Percentiles rank a stretch among this genome's conserved stretches.
These are phyloP conservation scores for Perkinsus chesapeaki DNA, from an alignment of 169 alveolate species.

Conservation along the genomic window DNA sequence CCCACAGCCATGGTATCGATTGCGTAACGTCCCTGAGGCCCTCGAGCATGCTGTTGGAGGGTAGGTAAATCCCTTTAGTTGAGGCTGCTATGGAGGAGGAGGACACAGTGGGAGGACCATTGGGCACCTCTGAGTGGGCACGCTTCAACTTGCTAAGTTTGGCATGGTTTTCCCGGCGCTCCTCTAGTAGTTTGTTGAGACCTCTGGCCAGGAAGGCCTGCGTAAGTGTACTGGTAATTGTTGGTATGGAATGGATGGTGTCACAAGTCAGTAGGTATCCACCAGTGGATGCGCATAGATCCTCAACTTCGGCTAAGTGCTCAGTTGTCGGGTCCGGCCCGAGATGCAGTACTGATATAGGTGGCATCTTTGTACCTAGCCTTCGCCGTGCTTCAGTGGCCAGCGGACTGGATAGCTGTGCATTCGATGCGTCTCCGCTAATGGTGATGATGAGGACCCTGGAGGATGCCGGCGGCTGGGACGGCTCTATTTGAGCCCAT, in stretches of 20 bases:
- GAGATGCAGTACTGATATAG: not conserved
- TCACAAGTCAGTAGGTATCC: not conserved
- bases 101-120: not conserved
- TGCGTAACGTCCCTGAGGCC: not conserved
- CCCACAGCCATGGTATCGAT: not conserved
- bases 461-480: not conserved
- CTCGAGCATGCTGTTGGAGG: not conserved
- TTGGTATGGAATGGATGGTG: not conserved
- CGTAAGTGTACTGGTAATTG: not conserved
- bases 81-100: not conserved
- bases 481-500: not conserved
- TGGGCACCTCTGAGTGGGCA: not conserved
- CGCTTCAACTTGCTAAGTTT: not conserved
- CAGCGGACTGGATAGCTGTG: not conserved
- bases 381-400: not conserved
- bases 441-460: not conserved
- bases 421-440: not conserved
- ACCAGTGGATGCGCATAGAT: not conserved
- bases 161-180: not conserved
- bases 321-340: not conserved
- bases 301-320: not conserved
- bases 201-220: not conserved
- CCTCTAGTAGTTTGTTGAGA: not conserved
- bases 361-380: not conserved
- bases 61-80: not conserved